Base-by-base conservation (phyloP, 2,329 filamentous ascomycete genomes). In the Colletotrichum zoysiae region DNA sequence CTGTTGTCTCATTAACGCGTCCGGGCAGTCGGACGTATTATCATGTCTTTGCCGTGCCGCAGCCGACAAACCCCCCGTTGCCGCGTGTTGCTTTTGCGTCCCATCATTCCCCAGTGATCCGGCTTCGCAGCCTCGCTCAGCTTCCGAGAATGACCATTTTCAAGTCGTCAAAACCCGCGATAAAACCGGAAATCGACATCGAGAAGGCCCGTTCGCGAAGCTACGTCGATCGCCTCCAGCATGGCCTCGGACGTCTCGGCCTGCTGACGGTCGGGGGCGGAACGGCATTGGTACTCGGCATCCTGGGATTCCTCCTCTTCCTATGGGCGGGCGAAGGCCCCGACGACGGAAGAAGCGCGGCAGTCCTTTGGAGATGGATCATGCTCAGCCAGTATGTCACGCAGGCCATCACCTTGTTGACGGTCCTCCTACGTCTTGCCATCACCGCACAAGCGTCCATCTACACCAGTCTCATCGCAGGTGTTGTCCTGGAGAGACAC, bases 391-490 rank as follows among this genome's bases (percentile, higher is more conserved):
- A 73, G 16, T 61, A 68, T 55, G 56, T 74, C n/a, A 73, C 73
- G 2, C 74, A 75, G 46, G 74, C 75, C 20, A 65, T 76, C 55
- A 77, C 76, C 14, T 26, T 76, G 4, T 66, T 72, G 7, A 74
- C 76, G 0, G 73, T 76, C 2, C 48, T 76, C n/a, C 67, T 76
- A 5, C 70, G 75, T 5, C 58, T 76, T 0, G 68, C 71, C 20
- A 61, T 74, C 38, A 74, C 74, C 11, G 66, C 74, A 18, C 74
- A 76, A 38, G 68, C 75, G 11, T 67, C 72, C 12, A 67, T 77
- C 55, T 73, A 73, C 55, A 78, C 76, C 12, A 77, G 76, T 48
- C 59, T 78, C 50, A 58, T 75, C 7, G 76, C 76, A 0, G 75
- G 75, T 3, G 65, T 75, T 2, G 38, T 77, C 7, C 62, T 77